Conservation (phyloP, 2,329 filamentous ascomycete genomes). For the Rutstroemia sp. region DNA sequence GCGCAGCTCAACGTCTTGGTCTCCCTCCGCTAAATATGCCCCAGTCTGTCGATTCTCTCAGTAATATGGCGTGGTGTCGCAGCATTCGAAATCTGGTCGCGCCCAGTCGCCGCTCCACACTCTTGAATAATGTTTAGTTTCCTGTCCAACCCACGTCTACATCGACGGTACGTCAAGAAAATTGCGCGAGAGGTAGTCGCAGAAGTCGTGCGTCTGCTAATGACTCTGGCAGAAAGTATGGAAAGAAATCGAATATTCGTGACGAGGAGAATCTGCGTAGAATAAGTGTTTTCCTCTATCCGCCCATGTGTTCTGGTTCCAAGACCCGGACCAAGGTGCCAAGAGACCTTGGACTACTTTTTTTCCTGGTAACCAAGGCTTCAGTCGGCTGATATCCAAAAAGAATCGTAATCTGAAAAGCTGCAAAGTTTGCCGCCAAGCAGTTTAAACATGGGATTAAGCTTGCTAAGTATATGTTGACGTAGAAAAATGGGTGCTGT, state of each 20-base stretch:
- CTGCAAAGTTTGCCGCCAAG: neutral
- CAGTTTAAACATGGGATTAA: neutral
- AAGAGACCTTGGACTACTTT: constrained; percentile 2
- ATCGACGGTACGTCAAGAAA: neutral
- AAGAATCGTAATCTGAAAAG: neutral
- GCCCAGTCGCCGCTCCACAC: constrained; percentile 42
- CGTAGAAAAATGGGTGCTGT: neutral
- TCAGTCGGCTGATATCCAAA: neutral
- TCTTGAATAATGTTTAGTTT: neutral
- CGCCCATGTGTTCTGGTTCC: neutral
- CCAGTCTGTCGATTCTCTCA: constrained; percentile 30
- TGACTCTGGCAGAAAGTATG: neutral
- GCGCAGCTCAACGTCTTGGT: constrained; percentile 11
- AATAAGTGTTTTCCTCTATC: neutral
- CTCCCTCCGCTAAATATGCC: constrained; percentile 17
- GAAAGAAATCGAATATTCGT: neutral
- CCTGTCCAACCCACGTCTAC: neutral
- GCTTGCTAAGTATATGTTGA: neutral
- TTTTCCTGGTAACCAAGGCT: neutral
- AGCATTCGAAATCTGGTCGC: constrained; percentile 39
- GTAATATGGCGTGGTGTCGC: constrained; percentile 27
- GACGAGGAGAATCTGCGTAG: neutral
- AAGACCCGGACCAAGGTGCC: neutral
- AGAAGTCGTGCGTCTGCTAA: neutral
- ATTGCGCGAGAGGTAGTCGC: neutral